Base-by-base conservation (phyloP, 257 asterid genomes). In the Verbascum thapsus region DNA sequence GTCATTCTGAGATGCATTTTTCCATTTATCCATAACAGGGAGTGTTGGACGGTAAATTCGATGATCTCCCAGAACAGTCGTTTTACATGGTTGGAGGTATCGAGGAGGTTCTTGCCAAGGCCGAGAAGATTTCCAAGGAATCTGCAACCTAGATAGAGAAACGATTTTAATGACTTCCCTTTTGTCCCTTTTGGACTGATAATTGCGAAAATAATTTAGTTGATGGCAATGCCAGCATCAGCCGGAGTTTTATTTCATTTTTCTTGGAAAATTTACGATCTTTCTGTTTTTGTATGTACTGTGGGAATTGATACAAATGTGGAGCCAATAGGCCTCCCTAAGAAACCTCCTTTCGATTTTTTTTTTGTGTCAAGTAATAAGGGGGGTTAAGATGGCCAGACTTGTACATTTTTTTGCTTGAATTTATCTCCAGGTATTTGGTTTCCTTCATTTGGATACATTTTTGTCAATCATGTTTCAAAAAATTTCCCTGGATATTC, bases 11-110 rank as follows among this genome's bases (percentile, higher is more conserved):
- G 34, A 42, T 19, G 3, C 62, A 30, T 38, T 35, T 35, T 50
- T 64, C 37, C 56, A 65, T 1, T 61, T 68, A 58, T 23, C 58
- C 18, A 48, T 3, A 42, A 67, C 75, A 90, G 97, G 97, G 92
- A 34, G 96, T 90, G 7, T 64, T 90, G 83, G 97, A 90, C 30
- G 97, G 97, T 6, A 90, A 87, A 64, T 90, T 85, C 4, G 97
- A 90, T 62, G 97, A 87, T 64, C 88, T 90, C 15, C 30, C 96
- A 5, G 97, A 90, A 74, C 97, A 87, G 47, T 78, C 97, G 4
- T 90, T 90, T 72, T 90, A 90, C 74, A 87, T 90, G 97, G 96
- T 90, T 37, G 97, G 97, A 80, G 97, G 97, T 23, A 90, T 90
- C 15, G 97, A 87, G 0, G 96, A 90, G 78, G 97, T 72, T 19